A percentile compares a stretch with the other conserved stretches of the same genome.
Conservation (phyloP, 306 rosid species). For the Pterocarpus macrocarpus region DNA sequence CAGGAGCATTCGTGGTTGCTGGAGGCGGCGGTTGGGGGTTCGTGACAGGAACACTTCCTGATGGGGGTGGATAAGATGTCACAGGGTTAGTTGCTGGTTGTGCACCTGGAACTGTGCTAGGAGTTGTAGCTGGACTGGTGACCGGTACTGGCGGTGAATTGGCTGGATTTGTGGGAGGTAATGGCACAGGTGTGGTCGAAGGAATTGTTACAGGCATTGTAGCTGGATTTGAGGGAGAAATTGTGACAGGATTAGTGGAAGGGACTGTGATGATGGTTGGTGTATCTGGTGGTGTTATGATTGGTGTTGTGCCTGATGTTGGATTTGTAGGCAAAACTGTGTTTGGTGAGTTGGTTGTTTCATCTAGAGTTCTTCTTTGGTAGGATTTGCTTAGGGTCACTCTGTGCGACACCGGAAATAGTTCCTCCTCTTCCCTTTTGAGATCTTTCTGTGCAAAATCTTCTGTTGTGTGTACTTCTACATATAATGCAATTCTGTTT, state of each 20-base stretch:
- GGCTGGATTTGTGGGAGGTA: conserved; percentile 64
- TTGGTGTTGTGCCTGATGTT: conserved; percentile 47
- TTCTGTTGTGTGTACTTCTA: conserved; percentile 56
- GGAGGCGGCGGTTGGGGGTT: conserved; percentile 71
- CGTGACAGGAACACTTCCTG: conserved; percentile 63
- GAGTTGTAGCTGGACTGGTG: too few species aligned
- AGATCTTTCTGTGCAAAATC: conserved; percentile 58
- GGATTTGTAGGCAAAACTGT: conserved; percentile 74
- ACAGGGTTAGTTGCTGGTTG: conserved; percentile 76
- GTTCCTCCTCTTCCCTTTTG: conserved; percentile 58
- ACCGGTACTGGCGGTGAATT: conserved; percentile 50
- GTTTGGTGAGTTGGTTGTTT: conserved; percentile 57
- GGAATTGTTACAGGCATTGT: conserved; percentile 71
- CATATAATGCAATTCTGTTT: conserved; percentile 60
- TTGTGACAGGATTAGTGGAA: conserved; percentile 73
- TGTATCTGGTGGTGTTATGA: conserved; percentile 61
- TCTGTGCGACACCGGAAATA: conserved; percentile 53
- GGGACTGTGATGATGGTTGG: conserved; percentile 87
- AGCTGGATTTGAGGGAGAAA: conserved; percentile 71
- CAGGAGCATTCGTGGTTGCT: conserved; percentile 60
- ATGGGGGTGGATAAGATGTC: conserved; percentile 83
- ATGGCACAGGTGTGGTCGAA: conserved; percentile 66
- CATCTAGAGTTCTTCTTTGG: conserved; percentile 59
- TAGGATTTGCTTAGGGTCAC: conserved; percentile 50
- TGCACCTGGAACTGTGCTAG: conserved; percentile 57